Base-by-base conservation (phyloP, 345 rosid genomes). In the Syzygium jambos region DNA sequence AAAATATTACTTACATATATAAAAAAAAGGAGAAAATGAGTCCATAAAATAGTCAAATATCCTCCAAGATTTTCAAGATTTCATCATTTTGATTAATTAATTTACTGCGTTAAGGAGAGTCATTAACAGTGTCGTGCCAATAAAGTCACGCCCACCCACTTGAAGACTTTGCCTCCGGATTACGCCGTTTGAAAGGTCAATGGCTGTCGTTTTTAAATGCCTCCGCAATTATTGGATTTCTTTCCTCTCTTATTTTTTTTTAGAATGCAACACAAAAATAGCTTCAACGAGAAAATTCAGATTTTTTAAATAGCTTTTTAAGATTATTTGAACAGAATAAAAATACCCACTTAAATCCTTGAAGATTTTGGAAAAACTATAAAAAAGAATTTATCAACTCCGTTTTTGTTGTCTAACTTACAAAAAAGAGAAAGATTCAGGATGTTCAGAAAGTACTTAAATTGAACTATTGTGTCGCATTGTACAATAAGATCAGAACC, bases 381-480 rank as follows among this genome's bases (percentile, higher is more conserved):
- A 8, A 30, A 8, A 30, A 68, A 17, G 78, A 9, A 68, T 11
- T 30, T 68, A 17, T 30, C 19, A 17, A 68, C 43, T 30, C 78
- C 7, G 17, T 68, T 19, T 34, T 19, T 34, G 1, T 4, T 73
- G 46, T 73, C 14, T 34, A 34, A 73, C 21, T 19, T 2, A 5
- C 78, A 29, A 65, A n/a, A 34, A 34, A 68, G 30, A 30, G 46
- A 43, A 9, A 30, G 43, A 30, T 68, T 30, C 34, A 7, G 22
- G 16, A 1, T 65, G 78, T 1, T 16, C 1, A 0, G 30, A 0
- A 0, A 65, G 43, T 30, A 65, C 1, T 30, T 30, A 21, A 65
- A 30, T 1, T 29, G 23, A 65, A 65, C 11, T 30, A 65, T 7
- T 16, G 78, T 16, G 5, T 16, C 30, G 16, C 22, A 65, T 65